A percentile compares a stretch with the other conserved stretches of the same genome.
Conservation (phyloP, 176 grass and related monocot species). For the Oryza australiensis region DNA sequence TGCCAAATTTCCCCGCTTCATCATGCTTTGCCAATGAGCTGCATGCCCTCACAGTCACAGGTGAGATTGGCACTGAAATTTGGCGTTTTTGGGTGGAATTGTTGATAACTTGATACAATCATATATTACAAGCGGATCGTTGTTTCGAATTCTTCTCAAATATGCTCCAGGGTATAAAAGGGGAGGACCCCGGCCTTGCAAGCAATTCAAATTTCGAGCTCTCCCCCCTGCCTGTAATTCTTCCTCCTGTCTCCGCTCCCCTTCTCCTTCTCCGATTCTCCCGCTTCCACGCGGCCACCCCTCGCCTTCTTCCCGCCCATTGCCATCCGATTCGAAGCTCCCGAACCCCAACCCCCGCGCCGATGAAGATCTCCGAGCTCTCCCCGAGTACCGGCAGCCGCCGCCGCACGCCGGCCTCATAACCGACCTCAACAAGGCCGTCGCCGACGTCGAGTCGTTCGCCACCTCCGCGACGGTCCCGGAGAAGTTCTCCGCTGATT, state of each 20-base stretch:
- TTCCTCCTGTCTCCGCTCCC: neutral
- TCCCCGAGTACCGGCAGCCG: slow-evolving; percentile 68
- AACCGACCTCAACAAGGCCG: slow-evolving; percentile 58
- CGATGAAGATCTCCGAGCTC: slow-evolving; percentile 98
- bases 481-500: slow-evolving; percentile 46
- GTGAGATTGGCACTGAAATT: neutral
- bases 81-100: neutral
- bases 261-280: neutral
- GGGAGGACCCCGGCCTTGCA: neutral
- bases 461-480: slow-evolving; percentile 40
- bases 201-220: slow-evolving; percentile 25
- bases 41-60: neutral
- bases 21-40: neutral
- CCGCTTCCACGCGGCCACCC: neutral
- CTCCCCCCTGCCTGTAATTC: slow-evolving; percentile 11
- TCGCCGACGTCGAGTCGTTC: slow-evolving; percentile 57
- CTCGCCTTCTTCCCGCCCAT: slow-evolving; percentile 37
- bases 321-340: neutral
- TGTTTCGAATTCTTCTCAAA: neutral
- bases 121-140: neutral
- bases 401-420: slow-evolving; percentile 42
- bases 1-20: too few species aligned
- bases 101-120: neutral
- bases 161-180: neutral
- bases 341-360: slow-evolving; percentile 9